Conservation (phyloP, 2,329 filamentous ascomycete species). For the Whalleya microplaca region DNA sequence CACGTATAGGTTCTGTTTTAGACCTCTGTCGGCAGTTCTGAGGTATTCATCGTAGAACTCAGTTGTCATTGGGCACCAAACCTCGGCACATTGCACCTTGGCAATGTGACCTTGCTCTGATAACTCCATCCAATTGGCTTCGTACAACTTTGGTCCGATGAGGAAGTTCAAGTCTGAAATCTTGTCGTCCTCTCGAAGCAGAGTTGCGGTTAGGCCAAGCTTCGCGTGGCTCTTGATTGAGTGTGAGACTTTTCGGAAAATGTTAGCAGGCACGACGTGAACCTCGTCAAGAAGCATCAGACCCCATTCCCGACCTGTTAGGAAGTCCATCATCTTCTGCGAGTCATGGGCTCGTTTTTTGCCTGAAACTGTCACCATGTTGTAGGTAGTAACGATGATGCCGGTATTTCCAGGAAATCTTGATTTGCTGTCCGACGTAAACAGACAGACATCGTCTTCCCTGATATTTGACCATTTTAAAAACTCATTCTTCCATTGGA, state of each 20-base stretch:
- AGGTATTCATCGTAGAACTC: conserved; percentile 98
- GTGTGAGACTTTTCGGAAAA: conserved; percentile 92
- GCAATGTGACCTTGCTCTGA: conserved; percentile 97
- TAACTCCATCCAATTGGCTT: conserved; percentile 99
- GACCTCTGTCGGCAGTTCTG: conserved; percentile 42
- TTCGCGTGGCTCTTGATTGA: conserved; percentile 95
- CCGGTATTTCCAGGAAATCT: conserved; percentile 86
- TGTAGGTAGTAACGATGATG: conserved; percentile 97
- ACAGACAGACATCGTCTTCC: conserved; percentile 92
- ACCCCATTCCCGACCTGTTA: conserved; percentile 90
- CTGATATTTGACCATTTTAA: conserved; percentile 96
- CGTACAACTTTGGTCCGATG: conserved; percentile 95
- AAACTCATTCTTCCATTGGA: conserved; percentile 96
- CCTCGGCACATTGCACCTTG: conserved; percentile 95
- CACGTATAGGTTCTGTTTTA: conserved; percentile 69
- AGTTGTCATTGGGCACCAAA: conserved; percentile 99
- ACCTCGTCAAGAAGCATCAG: conserved; percentile 97
- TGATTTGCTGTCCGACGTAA: conserved; percentile 89
- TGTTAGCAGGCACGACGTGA: conserved; percentile 94
- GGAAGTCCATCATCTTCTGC: conserved; percentile 96
- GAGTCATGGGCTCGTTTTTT: conserved; percentile 83
- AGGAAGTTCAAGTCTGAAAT: conserved; percentile 97
- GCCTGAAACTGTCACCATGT: conserved; percentile 94
- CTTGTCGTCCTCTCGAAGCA: conserved; percentile 96
- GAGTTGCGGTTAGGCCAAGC: conserved; percentile 88